Evolutionary conservation across 2,329 filamentous ascomycete genomes (phyloP).

Genomic region (Aspergillus sp.): DNA sequence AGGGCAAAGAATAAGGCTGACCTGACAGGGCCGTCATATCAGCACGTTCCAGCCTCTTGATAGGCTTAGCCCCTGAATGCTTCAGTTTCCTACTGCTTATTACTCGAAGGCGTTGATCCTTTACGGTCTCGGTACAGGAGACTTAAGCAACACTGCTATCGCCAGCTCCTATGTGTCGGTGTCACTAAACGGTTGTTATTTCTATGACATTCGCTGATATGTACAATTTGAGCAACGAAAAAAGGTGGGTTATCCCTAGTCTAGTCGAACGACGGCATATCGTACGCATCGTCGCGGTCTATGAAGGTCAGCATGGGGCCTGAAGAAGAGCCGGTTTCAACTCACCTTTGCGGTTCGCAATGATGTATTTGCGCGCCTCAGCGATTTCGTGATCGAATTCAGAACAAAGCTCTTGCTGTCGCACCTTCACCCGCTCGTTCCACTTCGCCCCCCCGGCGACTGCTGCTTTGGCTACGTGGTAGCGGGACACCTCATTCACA

Average conservation of each 20-base stretch:
- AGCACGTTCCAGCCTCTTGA: too few relatives aligned
- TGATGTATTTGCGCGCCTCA: constrained; percentile 55
- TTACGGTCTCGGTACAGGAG: too few relatives aligned
- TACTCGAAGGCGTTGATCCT: too few relatives aligned
- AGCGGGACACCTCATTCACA: constrained; percentile 60
- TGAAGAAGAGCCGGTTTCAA: neutral
- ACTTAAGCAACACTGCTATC: too few relatives aligned
- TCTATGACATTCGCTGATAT: neutral
- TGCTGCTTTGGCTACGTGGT: constrained; percentile 58
- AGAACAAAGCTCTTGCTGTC: constrained; percentile 48
- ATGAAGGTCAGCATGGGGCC: neutral
- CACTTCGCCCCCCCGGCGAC: constrained; percentile 48
- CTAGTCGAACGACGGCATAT: constrained; percentile 27
- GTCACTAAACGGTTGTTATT: neutral
- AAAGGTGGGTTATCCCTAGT: neutral
- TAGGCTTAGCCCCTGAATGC: too few relatives aligned
- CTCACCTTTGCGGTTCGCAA: constrained; percentile 53
- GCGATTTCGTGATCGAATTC: constrained; percentile 51
- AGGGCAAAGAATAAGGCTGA: too few relatives aligned
- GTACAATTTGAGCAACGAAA: neutral
- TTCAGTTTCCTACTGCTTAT: too few relatives aligned
- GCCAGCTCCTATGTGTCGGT: too few relatives aligned
- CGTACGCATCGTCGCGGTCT: constrained; percentile 57
- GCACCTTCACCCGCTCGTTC: constrained; percentile 50
- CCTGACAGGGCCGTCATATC: too few relatives aligned